Base-by-base conservation (phyloP, 768 basidiomycete species). In the Pleurotus djamor region DNA sequence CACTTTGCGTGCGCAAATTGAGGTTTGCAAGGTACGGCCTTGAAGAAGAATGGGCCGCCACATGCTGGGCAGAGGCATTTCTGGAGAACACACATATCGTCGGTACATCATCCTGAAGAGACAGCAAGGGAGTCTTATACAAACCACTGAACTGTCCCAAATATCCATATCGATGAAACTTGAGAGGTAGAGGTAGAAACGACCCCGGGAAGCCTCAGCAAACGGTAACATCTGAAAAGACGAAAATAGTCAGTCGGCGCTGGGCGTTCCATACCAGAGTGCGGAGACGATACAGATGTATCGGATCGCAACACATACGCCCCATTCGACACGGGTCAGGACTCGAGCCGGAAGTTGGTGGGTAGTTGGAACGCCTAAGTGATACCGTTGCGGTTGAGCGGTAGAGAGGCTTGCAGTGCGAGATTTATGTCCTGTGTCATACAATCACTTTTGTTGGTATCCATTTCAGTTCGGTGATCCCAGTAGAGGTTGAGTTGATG, bases 21-120 rank as follows among this genome's bases (percentile, higher is more conserved):
- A 13, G 54, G 54, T 56, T 56, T 56, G 17, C 54, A 56, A 28
- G 54, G 54, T 4, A 41, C 14, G 14, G 33, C 10, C 33, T 56
- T 56, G 54, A 43, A 56, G 41, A 43, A 56, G 54, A 56, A 56
- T 14, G 41, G 43, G 16, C 38, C 41, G 33, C 38, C 41, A 32
- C 54, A 56, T 7, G 36, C 17, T 14, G 41, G 36, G 41, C 54
- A 56, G 54, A 56, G 13, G 16, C 12, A 37, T 44, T 56, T 56
- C 21, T 56, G 54, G 13, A 56, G 54, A 44, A 56, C 36, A 32
- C 54, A 56, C 54, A 56, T 56, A 17, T 12, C 37, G 14, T 16
- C 54, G 33, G 35, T 17, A 9, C 54, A 56, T 44, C 16, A 16
- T 56, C 28, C 54, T 56, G 21, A 10, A 41, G 16, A 12, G 8